Evolutionary conservation across 192 early-diverging fungal genomes (phyloP), one percentile per base, ranked within the genome.

Genomic region (Linderina pennispora): DNA sequence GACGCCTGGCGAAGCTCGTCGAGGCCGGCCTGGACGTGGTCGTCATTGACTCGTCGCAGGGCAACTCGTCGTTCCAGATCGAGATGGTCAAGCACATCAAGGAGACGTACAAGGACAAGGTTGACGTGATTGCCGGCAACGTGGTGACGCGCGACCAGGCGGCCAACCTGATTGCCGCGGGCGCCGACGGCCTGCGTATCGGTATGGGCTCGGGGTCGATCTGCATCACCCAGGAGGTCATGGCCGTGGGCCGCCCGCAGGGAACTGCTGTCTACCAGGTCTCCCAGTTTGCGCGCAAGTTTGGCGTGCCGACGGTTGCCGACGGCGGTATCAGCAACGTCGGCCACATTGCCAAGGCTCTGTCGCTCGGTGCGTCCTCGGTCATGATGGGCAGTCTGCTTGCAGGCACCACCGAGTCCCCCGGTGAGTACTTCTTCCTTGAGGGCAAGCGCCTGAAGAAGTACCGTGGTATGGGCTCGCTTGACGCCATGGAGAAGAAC

Each of bases 361-460:
- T 91, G 23, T 82, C 93, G 17, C 81, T 96, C 24, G 96, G 96
- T 36, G 93, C 96, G 13, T 89, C 87, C n/a, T 89, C 80, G 45
- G 96, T 95, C 41, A 98, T 98, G 96, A 98, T 98, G 96, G 96
- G 96, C 23, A 81, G 85, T 44, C 80, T 98, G 32, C 78, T 98
- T 44, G 96, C 96, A 24, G 96, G 96, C 22, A 94, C 92, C 15
- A 77, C 85, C 36, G 96, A 98, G 70, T 84, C 91, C 18, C 96
- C 96, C 24, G 96, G 96, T 36, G 92, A 94, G 47, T 98, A 94
- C 86, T 98, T 92, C 60, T 98, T 92, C 83, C 83, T 91, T 58
- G 91, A 98, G 34, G 96, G 96, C 46, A 84, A 95, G 77, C 84
- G 93, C 34, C 68, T 98, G 55, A 98, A 98, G 76, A 90, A 89